Percentiles rank a stretch among this genome's conserved stretches.
These are phyloP conservation scores for Eucalyptus erythrocorys DNA, from an alignment of 345 rosid species.

Conservation along the genomic window DNA sequence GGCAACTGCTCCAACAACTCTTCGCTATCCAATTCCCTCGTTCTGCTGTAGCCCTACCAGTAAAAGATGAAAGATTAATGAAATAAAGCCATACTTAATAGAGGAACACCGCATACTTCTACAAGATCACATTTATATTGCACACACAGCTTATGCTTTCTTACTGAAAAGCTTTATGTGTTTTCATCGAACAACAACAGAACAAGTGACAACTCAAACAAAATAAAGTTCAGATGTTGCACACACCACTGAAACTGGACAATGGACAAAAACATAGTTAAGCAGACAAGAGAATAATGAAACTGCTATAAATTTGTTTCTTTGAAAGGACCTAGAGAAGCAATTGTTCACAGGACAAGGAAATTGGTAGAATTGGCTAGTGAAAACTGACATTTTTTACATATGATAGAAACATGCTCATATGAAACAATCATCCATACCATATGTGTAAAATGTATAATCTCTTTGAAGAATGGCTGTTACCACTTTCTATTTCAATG, in stretches of 20 bases:
- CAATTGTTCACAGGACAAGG: not conserved
- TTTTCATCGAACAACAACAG: not conserved
- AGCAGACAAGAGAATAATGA: not conserved
- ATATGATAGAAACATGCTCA: not conserved
- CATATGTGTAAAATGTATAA: not conserved
- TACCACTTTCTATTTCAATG: not conserved
- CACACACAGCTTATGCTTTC: not conserved
- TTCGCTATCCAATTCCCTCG: slow-evolving; percentile 77
- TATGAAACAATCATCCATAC: not conserved
- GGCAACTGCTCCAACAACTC: slow-evolving; percentile 87
- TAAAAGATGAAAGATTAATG: not conserved
- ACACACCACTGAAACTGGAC: not conserved
- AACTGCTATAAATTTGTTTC: not conserved
- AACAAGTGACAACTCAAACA: not conserved
- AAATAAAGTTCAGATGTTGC: not conserved
- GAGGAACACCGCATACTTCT: not conserved
- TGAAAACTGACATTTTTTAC: not conserved
- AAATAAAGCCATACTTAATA: not conserved
- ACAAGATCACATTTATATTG: not conserved
- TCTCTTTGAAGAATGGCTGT: not conserved
- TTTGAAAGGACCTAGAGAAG: not conserved
- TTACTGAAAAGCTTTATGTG: not conserved
- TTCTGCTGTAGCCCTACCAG: slow-evolving; percentile 80
- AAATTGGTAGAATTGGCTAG: not conserved
- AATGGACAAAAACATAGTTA: not conserved